Evolutionary conservation across 371 early-diverging fungal species (phyloP), one percentile per base, ranked within the genome.

Genomic region (Rhizopus delemar): DNA sequence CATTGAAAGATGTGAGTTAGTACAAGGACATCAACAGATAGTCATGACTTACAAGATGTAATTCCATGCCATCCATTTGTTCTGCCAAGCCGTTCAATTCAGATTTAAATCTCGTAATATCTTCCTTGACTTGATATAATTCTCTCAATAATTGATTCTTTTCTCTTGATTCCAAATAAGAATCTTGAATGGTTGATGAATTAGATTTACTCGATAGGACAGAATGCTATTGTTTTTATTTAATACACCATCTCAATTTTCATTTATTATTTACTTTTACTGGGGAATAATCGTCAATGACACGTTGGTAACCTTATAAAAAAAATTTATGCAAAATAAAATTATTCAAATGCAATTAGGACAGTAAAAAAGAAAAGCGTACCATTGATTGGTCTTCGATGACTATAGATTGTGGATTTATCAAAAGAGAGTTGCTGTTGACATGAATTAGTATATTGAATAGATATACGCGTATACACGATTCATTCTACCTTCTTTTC

Each of bases 41-140:
- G 38, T 35, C 16, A n/a, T 22, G n/a, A 31, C 60, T 66, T 71
- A 84, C 69, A 68, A 87, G 70, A 57, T 85, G 84, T 1, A 74
- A 36, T 7, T 77, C 74, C 62, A 87, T 84, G 41, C 78, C 81
- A 15, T 80, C 70, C 77, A 87, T 79, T 48, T 87, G 85, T 34
- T 78, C 73, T 7, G 81, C 70, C 6, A 87, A 64, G 2, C 76
- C 80, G 22, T 77, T 78, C 62, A 87, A 70, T 38, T 87, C 83
- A 45, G 71, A 70, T 22, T 83, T 74, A 53, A 85, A 85, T 34
- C 75, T 60, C 33, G 68, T 70, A 6, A 87, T 56, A 29, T 85
- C 84, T 43, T 79, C 65, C 38, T 84, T 73, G 12, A 84, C 80
- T 51, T 72, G 70, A 4, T 73, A 66, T 59, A 79, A 71, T 43